A percentile compares a stretch with the other conserved stretches of the same genome.
phyloP scores from a whole-genome alignment of 169 alveolate genomes.

The Plasmodium adleri region DNA sequence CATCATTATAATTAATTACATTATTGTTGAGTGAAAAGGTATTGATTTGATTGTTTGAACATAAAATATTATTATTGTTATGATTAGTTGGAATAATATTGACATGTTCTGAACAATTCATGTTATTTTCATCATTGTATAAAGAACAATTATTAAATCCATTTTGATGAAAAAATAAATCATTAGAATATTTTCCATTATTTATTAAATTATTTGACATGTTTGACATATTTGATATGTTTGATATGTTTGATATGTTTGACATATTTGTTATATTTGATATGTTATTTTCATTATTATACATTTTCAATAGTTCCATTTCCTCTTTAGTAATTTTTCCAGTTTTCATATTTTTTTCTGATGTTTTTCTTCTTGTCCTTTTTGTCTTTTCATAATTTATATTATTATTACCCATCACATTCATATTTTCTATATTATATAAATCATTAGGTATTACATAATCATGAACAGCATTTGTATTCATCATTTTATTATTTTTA shows the following conservation, averaged over 20 bases:
- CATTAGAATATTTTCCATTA: neutral
- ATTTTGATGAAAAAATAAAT: conserved; percentile 13
- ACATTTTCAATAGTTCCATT: neutral
- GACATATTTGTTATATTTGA: neutral
- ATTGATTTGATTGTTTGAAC: neutral
- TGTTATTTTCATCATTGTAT: conserved; percentile 7
- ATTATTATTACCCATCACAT: neutral
- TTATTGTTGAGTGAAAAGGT: neutral
- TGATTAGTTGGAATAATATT: neutral
- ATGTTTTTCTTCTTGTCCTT: neutral
- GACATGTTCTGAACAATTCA: neutral
- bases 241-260: neutral
- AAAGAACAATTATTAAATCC: neutral
- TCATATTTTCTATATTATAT: neutral
- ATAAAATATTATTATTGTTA: neutral
- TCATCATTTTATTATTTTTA: neutral
- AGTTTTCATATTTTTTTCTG: neutral
- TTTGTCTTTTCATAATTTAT: conserved; percentile 1
- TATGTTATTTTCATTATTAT: conserved; percentile 5
- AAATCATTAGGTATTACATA: neutral
- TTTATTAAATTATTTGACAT: neutral
- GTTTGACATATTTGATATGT: neutral
- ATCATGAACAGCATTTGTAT: neutral
- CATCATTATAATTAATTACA: neutral
- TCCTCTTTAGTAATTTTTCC: neutral